Evolutionary conservation across 2,329 filamentous ascomycete species (phyloP).

Genomic region (Gliomastix tumulicola): DNA sequence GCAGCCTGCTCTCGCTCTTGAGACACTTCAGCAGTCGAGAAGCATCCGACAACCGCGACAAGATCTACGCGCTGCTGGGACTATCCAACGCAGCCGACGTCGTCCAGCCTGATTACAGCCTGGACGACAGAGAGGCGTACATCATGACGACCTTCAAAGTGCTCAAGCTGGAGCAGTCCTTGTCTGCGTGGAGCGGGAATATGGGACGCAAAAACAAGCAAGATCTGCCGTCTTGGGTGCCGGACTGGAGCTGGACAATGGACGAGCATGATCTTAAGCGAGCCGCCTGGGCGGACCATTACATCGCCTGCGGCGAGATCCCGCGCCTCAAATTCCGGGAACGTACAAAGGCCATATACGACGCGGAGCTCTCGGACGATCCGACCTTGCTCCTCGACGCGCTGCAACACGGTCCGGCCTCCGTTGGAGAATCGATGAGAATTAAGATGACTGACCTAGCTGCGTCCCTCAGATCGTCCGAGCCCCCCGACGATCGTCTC

Average conservation of each 20-base stretch:
- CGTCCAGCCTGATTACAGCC: neutral
- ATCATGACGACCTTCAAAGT: neutral
- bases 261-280: neutral
- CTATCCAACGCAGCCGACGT: neutral
- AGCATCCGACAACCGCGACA: neutral
- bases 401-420: no score
- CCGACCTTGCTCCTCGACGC: no score
- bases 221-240: neutral
- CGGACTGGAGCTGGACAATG: neutral
- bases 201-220: neutral
- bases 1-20: neutral
- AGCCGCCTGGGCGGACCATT: no score
- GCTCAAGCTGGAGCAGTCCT: neutral
- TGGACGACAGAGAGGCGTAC: neutral
- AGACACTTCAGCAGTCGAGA: neutral
- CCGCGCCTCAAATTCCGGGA: no score
- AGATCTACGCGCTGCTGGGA: neutral
- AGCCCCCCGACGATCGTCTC: no score
- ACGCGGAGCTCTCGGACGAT: no score
- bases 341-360: no score
- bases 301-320: no score
- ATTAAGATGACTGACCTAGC: no score
- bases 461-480: no score
- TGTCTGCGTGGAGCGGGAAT: neutral
- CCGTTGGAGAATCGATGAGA: no score